Conservation (phyloP, 306 rosid species). For the Ziziphus jujuba region DNA sequence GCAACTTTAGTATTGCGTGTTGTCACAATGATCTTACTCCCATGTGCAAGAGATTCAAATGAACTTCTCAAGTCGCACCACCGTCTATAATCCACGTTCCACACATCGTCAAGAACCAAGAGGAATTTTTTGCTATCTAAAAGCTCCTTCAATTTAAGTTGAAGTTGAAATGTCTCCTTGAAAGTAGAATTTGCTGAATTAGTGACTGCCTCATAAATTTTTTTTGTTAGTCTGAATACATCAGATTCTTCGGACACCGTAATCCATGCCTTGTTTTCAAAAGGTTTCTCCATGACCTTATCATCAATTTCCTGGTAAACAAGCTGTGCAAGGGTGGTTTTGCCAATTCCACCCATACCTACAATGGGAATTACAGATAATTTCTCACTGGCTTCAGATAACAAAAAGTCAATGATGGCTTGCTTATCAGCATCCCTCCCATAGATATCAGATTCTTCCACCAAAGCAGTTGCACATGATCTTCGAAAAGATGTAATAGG, state of each 20-base stretch:
- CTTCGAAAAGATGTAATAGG: not conserved
- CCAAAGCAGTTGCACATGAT: conserved; percentile 2
- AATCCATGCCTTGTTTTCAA: conserved; percentile 9
- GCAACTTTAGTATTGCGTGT: conserved; percentile 9
- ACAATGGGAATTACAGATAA: conserved; percentile 16
- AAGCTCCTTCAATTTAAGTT: not conserved
- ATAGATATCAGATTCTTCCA: conserved; percentile 8
- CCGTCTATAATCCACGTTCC: not conserved
- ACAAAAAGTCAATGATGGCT: not conserved
- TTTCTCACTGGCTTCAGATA: not conserved
- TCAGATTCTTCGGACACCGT: conserved; percentile 6
- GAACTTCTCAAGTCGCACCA: conserved; percentile 1
- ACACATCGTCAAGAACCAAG: conserved; percentile 25
- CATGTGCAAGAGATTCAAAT: not conserved
- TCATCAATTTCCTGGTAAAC: conserved; percentile 7
- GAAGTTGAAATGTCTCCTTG: conserved; percentile 1
- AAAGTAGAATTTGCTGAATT: not conserved
- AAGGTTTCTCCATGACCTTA: not conserved
- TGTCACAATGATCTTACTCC: conserved; percentile 19
- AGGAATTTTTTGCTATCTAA: conserved; percentile 14
- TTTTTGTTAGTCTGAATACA: conserved; percentile 1
- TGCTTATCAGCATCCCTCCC: conserved; percentile 23
- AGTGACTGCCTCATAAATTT: not conserved
- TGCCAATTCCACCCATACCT: conserved; percentile 12
- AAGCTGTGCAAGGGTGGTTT: conserved; percentile 7